Percentiles rank a stretch among this genome's conserved stretches.
phyloP scores from a whole-genome alignment of 2,329 filamentous ascomycete genomes.

The Fusarium papillatum region DNA sequence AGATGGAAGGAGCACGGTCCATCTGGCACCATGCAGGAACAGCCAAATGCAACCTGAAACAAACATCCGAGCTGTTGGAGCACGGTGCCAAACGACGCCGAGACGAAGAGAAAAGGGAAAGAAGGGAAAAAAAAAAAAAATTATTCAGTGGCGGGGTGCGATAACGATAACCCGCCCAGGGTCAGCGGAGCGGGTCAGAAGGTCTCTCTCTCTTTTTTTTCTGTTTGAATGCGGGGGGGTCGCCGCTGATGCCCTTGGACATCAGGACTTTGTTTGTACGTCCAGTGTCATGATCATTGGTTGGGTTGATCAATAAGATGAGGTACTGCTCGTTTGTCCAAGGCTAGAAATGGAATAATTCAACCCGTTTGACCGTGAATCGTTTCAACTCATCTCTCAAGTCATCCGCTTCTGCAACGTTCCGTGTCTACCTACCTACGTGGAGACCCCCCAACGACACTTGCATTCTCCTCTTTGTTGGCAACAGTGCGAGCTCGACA shows the following conservation, averaged over 20 bases:
- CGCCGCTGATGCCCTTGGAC: not conserved
- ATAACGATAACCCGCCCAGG: conserved; percentile 54
- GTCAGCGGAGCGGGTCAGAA: not conserved
- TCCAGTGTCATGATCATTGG: not conserved
- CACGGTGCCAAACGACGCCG: conserved; percentile 20
- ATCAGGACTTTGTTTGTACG: not conserved
- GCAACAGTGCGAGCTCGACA: not conserved
- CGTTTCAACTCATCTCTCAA: not conserved
- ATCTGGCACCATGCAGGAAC: conserved; percentile 14
- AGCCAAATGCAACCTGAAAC: conserved; percentile 26
- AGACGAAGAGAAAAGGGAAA: conserved; percentile 16
- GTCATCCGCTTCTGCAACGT: conserved; percentile 20
- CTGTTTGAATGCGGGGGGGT: not conserved
- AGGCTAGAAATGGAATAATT: not conserved
- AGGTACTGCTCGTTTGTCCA: not conserved
- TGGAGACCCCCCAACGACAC: not conserved
- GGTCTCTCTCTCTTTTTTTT: not conserved
- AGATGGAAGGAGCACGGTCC: conserved; percentile 19
- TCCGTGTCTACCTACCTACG: conserved; percentile 8
- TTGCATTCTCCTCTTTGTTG: not conserved
- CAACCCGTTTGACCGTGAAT: not conserved
- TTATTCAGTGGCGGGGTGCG: conserved; percentile 49
- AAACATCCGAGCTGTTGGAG: conserved; percentile 3
- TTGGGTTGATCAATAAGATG: not conserved
- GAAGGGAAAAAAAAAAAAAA: conserved; percentile 18